phyloP scores from a whole-genome alignment of 2,329 filamentous ascomycete genomes.

The Verticillium albo-atrum region DNA sequence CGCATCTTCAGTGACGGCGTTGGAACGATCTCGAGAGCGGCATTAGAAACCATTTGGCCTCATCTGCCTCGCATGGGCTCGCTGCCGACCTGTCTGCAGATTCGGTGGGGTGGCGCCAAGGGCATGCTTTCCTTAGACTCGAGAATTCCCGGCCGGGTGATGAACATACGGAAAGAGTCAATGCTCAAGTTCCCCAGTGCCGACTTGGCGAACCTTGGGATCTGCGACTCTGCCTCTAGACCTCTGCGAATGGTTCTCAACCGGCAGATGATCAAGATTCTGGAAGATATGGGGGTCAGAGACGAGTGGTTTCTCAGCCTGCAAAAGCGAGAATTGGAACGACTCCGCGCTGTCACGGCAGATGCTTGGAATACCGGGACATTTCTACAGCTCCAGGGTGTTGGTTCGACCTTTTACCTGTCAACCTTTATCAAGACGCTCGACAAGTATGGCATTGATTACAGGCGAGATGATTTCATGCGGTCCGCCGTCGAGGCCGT shows the following conservation, averaged over 20 bases:
- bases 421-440: constrained; percentile 59
- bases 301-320: constrained; percentile 56
- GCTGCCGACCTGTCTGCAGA: constrained; percentile 65
- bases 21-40: constrained; percentile 62
- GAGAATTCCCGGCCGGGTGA: constrained; percentile 48
- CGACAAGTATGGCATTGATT: constrained; percentile 55
- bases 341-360: constrained; percentile 55
- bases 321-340: constrained; percentile 58
- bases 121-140: constrained; percentile 72
- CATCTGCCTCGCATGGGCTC: constrained; percentile 41
- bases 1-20: constrained; percentile 76
- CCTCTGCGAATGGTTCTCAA: constrained; percentile 70
- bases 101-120: constrained; percentile 70
- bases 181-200: constrained; percentile 74
- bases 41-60: constrained; percentile 58
- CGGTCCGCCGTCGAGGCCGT: constrained; percentile 66
- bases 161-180: constrained; percentile 61
- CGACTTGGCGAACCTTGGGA: constrained; percentile 56
- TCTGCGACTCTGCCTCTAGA: constrained; percentile 64
- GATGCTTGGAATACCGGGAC: constrained; percentile 56
- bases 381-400: constrained; percentile 59
- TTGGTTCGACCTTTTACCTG: constrained; percentile 58
- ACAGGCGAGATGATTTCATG: constrained; percentile 64
- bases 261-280: constrained; percentile 76
- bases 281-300: constrained; percentile 70